Base-by-base conservation (phyloP, 306 rosid species). In the Elaeagnus macrophylla region DNA sequence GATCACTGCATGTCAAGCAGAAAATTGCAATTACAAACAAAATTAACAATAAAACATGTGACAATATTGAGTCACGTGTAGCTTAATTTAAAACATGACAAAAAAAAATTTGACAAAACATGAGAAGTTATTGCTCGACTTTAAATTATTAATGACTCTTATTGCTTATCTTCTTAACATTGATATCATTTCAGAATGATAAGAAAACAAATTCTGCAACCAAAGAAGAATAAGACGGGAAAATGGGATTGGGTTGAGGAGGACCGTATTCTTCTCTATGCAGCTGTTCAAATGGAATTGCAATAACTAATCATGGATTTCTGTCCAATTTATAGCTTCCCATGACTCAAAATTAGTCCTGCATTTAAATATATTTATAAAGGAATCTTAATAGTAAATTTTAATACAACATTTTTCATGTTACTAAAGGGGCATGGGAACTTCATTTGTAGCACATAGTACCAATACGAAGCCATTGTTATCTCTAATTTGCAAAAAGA, bases 1-100 rank as follows among this genome's bases (percentile, higher is more conserved):
- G 41, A 82, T 82, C 57, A 85, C 96, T 91, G 89, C 83, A 80
- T 38, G 53, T 68, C 63, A 71, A 75, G 56, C 48, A 66, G 25
- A 54, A 67, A 9, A n/a, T 0, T 3, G 14, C 18, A 35, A 46
- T 48, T 50, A 55, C 48, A 13, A 37, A 10, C 32, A 43, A 49
- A 56, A 69, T 25, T 15, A 54, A 17, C 16, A 7, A 59, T 32
- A 38, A 14, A 20, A 25, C 12, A 47, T 46, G 46, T 2, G 5
- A 48, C 12, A 25, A 25, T 25, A 25, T 25, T 25, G 32, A 2
- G 4, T 25, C 32, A 25, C 32, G 4, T 25, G 4, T 0, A 2
- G 4, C 2, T 25, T 25, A 25, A 25, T 25, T 1, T 25, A 25
- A 25, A 25, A 5, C 32, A 25, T 25, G 32, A 25, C 32, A 25